A percentile compares a stretch with the other conserved stretches of the same genome.
Evolutionary conservation across 2,329 filamentous ascomycete species (phyloP).

Genomic region (Xylariaceae sp.): DNA sequence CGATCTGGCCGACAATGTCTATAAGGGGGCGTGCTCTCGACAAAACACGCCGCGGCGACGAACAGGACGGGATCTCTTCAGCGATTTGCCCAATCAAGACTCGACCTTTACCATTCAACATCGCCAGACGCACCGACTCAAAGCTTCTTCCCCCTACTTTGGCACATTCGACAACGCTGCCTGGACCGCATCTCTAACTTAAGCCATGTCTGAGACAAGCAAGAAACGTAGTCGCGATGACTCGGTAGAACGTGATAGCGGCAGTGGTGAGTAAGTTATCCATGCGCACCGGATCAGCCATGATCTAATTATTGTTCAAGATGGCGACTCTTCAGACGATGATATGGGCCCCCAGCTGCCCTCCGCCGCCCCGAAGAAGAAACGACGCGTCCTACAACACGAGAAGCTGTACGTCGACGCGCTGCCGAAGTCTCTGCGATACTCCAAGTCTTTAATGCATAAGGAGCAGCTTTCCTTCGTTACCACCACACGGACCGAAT

Average conservation of each 20-base stretch:
- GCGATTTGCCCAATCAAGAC: no score
- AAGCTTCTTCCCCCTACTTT: background rate
- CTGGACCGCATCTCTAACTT: background rate
- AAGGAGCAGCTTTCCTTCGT: conserved; percentile 87
- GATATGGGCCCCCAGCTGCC: conserved; percentile 92
- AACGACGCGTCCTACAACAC: conserved; percentile 82
- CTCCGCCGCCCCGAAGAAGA: conserved; percentile 78
- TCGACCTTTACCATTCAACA: background rate
- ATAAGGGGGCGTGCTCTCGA: background rate
- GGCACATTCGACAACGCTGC: background rate
- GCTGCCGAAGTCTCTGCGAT: conserved; percentile 71
- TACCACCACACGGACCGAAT: conserved; percentile 90
- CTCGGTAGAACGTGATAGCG: conserved; percentile 26
- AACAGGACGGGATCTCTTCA: background rate
- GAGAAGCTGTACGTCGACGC: conserved; percentile 93
- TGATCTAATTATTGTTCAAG: conserved; percentile 25
- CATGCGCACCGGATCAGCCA: background rate
- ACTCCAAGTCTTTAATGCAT: conserved; percentile 97
- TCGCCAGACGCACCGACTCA: background rate
- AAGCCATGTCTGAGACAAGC: conserved; percentile 24
- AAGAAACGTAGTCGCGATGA: conserved; percentile 32
- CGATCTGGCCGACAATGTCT: background rate
- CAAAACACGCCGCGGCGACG: no score
- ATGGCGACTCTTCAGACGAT: conserved; percentile 65
- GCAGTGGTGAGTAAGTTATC: conserved; percentile 8